phyloP scores from a whole-genome alignment of 257 asterid genomes.

The Fraxinus excelsior region DNA sequence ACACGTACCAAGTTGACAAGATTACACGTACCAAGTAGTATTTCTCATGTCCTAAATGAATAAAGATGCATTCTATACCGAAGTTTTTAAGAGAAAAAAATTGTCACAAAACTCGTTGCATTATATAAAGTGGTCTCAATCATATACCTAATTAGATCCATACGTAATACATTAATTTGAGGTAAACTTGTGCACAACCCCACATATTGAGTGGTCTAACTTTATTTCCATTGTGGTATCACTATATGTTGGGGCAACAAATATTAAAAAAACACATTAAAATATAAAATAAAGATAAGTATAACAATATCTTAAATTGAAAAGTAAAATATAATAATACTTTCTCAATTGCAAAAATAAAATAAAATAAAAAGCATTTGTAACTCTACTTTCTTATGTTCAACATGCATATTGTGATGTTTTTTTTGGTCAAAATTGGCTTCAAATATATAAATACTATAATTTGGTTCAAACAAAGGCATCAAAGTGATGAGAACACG shows the following conservation, averaged over 20 bases:
- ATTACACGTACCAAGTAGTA: too few species aligned
- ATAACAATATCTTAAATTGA: too few species aligned
- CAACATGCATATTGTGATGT: neutral
- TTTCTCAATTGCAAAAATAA: neutral
- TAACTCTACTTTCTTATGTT: neutral
- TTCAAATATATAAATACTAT: neutral
- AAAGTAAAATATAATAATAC: too few species aligned
- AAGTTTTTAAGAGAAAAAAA: neutral
- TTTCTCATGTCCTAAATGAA: too few species aligned
- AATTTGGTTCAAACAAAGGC: neutral
- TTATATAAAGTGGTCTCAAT: neutral
- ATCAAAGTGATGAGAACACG: slow-evolving; percentile 1
- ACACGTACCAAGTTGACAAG: too few species aligned
- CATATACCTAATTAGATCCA: neutral
- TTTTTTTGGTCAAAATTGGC: neutral
- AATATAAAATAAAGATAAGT: neutral
- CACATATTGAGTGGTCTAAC: neutral
- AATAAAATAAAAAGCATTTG: too few species aligned
- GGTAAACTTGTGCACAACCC: neutral
- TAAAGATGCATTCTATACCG: too few species aligned
- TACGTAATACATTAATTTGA: neutral
- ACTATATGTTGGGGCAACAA: neutral
- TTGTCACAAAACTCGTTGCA: neutral
- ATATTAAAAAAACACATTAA: neutral
- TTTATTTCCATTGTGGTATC: neutral